A percentile compares a stretch with the other conserved stretches of the same genome.
These are phyloP conservation scores for Colletotrichum lini DNA, from an alignment of 2,329 filamentous ascomycete species.

Conservation along the genomic window DNA sequence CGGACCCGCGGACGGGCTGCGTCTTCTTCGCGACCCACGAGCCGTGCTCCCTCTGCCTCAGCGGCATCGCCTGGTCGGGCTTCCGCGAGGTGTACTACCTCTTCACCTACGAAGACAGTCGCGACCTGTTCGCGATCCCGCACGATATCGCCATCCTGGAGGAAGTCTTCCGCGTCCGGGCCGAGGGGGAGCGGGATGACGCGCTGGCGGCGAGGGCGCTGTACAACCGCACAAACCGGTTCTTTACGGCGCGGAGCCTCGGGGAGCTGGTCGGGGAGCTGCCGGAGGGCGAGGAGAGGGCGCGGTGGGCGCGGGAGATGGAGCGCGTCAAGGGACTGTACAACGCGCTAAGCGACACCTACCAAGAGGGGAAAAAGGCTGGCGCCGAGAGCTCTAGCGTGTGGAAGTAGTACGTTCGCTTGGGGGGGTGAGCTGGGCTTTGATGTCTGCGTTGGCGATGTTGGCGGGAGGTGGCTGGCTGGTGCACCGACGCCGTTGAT, in stretches of 20 bases:
- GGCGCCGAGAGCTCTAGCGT: constrained; percentile 62
- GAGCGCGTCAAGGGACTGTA: constrained; percentile 65
- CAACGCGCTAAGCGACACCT: constrained; percentile 60
- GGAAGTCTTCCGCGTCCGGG: constrained; percentile 67
- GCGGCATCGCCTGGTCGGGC: constrained; percentile 71
- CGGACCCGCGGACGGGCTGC: constrained; percentile 60
- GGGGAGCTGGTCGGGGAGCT: constrained; percentile 57
- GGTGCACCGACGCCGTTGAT: constrained; percentile 25
- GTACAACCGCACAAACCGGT: constrained; percentile 71
- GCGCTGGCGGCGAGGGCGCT: constrained; percentile 57
- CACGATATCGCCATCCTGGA: constrained; percentile 72
- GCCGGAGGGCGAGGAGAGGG: constrained; percentile 51
- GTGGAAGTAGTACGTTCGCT: constrained; percentile 56
- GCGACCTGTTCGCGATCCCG: constrained; percentile 69
- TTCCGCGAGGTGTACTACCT: constrained; percentile 71
- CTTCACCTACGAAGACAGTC: constrained; percentile 72
- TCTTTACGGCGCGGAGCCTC: constrained; percentile 63
- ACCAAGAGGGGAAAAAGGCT: constrained; percentile 62
- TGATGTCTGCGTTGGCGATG: background rate
- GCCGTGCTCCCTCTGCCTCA: constrained; percentile 71
- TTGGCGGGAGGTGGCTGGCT: constrained; percentile 11
- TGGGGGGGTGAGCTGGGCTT: background rate
- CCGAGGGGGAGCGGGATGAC: constrained; percentile 54
- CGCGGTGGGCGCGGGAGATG: constrained; percentile 57
- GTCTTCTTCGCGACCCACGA: constrained; percentile 73